Evolutionary conservation across 345 rosid species (phyloP).

Genomic region (Geranium rotundifolium): DNA sequence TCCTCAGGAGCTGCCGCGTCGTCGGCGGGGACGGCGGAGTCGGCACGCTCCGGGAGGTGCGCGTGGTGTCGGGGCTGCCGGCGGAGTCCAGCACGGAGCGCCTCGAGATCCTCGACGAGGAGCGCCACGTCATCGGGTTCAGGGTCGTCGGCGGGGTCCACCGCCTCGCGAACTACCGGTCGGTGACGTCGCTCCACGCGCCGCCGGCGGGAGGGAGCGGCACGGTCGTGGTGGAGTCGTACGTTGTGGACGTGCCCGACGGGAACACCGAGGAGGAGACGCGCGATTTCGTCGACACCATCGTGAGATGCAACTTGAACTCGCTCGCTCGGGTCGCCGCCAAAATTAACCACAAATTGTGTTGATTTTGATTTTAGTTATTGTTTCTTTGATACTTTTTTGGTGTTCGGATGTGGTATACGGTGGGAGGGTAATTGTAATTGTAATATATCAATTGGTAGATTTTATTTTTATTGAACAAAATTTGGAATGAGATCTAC

Average conservation of each 20-base stretch:
- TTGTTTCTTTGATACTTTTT: too few relatives aligned
- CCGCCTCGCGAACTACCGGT: constrained; percentile 60
- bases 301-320: constrained; percentile 75
- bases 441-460: too few relatives aligned
- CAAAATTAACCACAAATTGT: constrained; percentile 13
- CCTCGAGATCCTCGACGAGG: constrained; percentile 86
- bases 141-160: constrained; percentile 88
- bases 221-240: constrained; percentile 73
- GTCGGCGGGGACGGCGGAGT: constrained; percentile 64
- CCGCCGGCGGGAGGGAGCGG: constrained; percentile 21
- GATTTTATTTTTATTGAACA: too few relatives aligned
- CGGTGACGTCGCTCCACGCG: constrained; percentile 78
- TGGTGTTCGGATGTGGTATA: too few relatives aligned
- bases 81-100: constrained; percentile 66
- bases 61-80: constrained; percentile 81
- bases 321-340: constrained; percentile 72
- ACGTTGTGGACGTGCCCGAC: constrained; percentile 69
- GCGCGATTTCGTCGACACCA: constrained; percentile 61
- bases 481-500: too few relatives aligned
- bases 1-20: constrained; percentile 65
- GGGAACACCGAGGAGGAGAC: constrained; percentile 89
- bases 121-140: constrained; percentile 66
- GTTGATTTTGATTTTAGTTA: too few relatives aligned
- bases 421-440: too few relatives aligned
- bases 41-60: constrained; percentile 72